Base-by-base conservation (phyloP, 345 rosid genomes). In the Boechera retrofracta region DNA sequence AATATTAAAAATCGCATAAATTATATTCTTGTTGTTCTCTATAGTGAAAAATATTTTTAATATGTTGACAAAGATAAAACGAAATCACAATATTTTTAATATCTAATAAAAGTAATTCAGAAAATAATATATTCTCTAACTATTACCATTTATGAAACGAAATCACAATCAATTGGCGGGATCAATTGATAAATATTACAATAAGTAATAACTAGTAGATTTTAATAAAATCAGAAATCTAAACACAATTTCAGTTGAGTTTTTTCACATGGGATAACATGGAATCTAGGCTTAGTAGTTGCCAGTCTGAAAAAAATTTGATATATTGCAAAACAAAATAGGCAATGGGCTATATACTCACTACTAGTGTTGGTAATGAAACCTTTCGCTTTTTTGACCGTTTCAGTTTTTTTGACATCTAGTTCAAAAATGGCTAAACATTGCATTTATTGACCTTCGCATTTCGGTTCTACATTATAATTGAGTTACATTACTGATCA, bases 241-340 rank as follows among this genome's bases (percentile, higher is more conserved):
- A 49, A 10, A 10, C 4, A 54, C n/a, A 54, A 42, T 11, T 18
- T 45, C 66, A 45, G 0, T 33, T 18, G 52, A 62, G 69, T 6
- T n/a, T 67, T 72, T 49, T 73, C 77, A 73, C 77, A 52, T 73
- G 77, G 77, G 54, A 53, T 52, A 73, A 63, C 69, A 42, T 73
- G 77, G 70, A 52, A 16, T 11, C 45, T 73, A 73, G 69, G 31
- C 8, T 57, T 60, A 5, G 56, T 71, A 53, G 38, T 70, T 60
- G 21, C 45, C 44, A 38, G 10, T 68, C 24, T 6, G 62, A 29
- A 54, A 21, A 48, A 36, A 48, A n/a, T 0, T 57, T 9, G 44
- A 45, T 55, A 32, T n/a, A 71, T 16, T 29, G 54, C 38, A 48
- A 47, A 71, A 31, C 2, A 59, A 71, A 32, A 71, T 72, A 72